A percentile compares a stretch with the other conserved stretches of the same genome.
Conservation (phyloP, 169 alveolate species). For the Amoebophrya sp. region DNA sequence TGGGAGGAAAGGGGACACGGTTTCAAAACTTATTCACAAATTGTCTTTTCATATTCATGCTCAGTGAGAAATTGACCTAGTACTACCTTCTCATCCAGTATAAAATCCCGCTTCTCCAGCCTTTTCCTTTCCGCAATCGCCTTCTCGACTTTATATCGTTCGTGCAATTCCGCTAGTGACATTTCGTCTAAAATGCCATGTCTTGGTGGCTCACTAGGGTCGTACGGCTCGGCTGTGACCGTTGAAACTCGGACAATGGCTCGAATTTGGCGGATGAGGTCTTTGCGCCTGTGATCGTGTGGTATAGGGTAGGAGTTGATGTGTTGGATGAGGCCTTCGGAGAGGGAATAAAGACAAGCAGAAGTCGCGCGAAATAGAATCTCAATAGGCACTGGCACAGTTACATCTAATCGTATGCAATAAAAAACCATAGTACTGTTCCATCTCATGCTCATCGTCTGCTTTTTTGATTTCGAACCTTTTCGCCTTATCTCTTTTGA, state of each 20-base stretch:
- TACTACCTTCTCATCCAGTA: constrained; percentile 7
- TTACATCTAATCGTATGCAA: too few species aligned
- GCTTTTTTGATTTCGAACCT: not conserved
- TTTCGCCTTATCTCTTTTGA: not conserved
- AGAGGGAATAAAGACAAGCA: too few species aligned
- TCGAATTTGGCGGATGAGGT: not conserved
- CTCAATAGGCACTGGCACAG: too few species aligned
- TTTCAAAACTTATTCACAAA: too few species aligned
- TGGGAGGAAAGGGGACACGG: too few species aligned
- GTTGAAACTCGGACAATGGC: not conserved
- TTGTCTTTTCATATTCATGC: too few species aligned
- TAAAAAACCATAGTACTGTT: not conserved
- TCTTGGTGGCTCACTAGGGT: not conserved
- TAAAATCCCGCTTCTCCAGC: not conserved
- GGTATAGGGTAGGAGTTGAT: too few species aligned
- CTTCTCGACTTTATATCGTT: not conserved
- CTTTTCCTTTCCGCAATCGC: not conserved
- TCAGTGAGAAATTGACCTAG: too few species aligned
- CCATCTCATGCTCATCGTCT: not conserved
- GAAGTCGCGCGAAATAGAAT: too few species aligned
- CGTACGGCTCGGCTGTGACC: not conserved
- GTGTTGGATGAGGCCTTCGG: too few species aligned
- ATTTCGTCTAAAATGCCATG: not conserved
- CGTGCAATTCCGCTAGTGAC: not conserved
- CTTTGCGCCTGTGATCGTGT: constrained; percentile 21